These are phyloP conservation scores for Cercophora samala DNA, from an alignment of 495 filamentous ascomycete species.

Conservation along the genomic window DNA sequence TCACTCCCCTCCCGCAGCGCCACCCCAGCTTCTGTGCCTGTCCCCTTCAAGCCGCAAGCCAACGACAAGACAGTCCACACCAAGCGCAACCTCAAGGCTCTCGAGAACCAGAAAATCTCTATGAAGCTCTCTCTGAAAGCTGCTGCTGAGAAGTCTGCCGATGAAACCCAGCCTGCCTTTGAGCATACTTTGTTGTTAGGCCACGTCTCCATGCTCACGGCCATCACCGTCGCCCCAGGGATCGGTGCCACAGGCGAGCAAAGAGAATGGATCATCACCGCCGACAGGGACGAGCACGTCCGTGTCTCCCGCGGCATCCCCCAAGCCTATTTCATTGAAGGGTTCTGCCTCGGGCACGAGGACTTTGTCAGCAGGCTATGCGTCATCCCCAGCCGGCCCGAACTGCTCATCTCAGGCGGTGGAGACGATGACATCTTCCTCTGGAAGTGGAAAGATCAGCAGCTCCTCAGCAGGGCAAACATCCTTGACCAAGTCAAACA, in stretches of 20 bases:
- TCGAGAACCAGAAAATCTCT: conserved; percentile 65
- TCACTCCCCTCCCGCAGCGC: conserved; percentile 19
- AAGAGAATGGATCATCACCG: conserved; percentile 74
- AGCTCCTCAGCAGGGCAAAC: conserved; percentile 51
- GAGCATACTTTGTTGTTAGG: conserved; percentile 75
- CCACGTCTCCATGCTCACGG: conserved; percentile 90
- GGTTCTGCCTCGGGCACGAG: conserved; percentile 80
- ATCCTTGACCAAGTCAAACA: conserved; percentile 42
- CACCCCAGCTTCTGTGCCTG: conserved; percentile 18
- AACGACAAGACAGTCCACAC: conserved; percentile 80
- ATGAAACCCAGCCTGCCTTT: conserved; percentile 54
- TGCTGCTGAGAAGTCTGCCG: conserved; percentile 37
- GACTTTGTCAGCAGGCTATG: conserved; percentile 77
- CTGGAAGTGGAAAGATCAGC: conserved; percentile 73
- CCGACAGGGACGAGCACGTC: conserved; percentile 96
- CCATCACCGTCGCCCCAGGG: conserved; percentile 51
- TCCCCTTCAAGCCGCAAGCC: conserved; percentile 50
- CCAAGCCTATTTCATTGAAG: conserved; percentile 84
- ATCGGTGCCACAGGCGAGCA: neutral
- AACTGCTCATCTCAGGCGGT: conserved; percentile 76
- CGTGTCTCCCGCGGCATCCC: conserved; percentile 80
- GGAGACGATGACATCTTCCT: conserved; percentile 73
- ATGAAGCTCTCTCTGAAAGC: conserved; percentile 39
- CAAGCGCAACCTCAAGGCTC: conserved; percentile 66
- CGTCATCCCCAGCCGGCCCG: conserved; percentile 51